Conservation (phyloP, 257 asterid species). For the Ligustrum vulgare region DNA sequence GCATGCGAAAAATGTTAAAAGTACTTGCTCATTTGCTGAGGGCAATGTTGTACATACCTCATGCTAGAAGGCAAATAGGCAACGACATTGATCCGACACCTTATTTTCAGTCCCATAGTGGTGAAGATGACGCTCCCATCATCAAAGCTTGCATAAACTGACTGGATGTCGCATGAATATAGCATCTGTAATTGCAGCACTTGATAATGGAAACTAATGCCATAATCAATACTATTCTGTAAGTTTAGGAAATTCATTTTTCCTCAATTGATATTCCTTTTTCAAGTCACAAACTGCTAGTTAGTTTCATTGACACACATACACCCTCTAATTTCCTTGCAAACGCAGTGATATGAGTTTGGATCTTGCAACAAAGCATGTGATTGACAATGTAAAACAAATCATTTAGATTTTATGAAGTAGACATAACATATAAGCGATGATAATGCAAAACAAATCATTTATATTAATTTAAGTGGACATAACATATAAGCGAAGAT, state of each 20-base stretch:
- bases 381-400: no score
- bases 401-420: no score
- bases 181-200: conserved; percentile 56
- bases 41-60: conserved; percentile 33
- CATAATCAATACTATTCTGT: conserved; percentile 15
- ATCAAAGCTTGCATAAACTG: conserved; percentile 46
- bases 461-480: no score
- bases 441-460: no score
- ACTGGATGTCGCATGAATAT: conserved; percentile 65
- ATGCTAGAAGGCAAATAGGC: conserved; percentile 54
- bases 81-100: conserved; percentile 52
- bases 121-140: conserved; percentile 57
- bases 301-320: no score
- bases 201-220: conserved; percentile 52
- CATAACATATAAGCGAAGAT: no score
- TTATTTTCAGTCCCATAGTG: conserved; percentile 39
- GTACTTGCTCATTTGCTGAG: not conserved
- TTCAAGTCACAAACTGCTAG: not conserved
- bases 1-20: not conserved
- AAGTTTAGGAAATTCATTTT: conserved; percentile 2
- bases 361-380: not conserved
- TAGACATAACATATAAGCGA: no score
- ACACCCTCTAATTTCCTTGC: no score
- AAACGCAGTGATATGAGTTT: no score
- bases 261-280: not conserved